phyloP scores from a whole-genome alignment of 306 rosid species.

The Fragaria nilgerrensis region DNA sequence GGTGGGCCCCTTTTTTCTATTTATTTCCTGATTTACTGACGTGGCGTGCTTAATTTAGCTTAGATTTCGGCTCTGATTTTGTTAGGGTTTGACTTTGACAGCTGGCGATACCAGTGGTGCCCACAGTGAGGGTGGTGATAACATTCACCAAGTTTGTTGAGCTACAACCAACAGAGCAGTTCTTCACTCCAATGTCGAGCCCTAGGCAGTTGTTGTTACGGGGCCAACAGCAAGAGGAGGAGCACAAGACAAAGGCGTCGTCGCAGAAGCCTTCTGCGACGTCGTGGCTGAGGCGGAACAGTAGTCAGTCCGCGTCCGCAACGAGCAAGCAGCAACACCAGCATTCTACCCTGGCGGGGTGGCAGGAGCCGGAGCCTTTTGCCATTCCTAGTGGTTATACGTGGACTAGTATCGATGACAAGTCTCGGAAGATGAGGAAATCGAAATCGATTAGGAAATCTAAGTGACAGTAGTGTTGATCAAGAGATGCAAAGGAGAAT shows the following conservation, averaged over 20 bases:
- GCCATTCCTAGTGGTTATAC: constrained; percentile 76
- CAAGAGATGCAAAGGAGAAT: background rate
- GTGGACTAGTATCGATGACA: constrained; percentile 67
- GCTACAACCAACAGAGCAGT: constrained; percentile 68
- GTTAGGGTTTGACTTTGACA: constrained; percentile 23
- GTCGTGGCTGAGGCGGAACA: constrained; percentile 58
- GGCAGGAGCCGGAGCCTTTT: constrained; percentile 68
- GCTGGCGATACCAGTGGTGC: constrained; percentile 95
- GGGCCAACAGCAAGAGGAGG: constrained; percentile 23
- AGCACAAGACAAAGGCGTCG: constrained; percentile 13
- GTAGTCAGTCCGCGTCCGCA: constrained; percentile 45
- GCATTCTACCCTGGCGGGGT: constrained; percentile 20
- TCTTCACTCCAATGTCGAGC: constrained; percentile 85
- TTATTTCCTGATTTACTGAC: background rate
- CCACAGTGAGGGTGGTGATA: constrained; percentile 92
- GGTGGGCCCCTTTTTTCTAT: background rate
- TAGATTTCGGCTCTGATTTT: background rate
- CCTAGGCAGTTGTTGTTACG: constrained; percentile 49
- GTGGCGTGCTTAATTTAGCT: background rate
- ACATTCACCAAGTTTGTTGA: constrained; percentile 94
- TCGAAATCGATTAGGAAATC: constrained; percentile 68
- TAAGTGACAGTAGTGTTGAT: constrained; percentile 31
- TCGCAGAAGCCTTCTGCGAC: constrained; percentile 29
- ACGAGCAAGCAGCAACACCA: constrained; percentile 39
- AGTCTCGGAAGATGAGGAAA: constrained; percentile 58